These are phyloP conservation scores for Hymenochaete sp. DNA, from an alignment of 1,284 basidiomycete species.

Conservation along the genomic window DNA sequence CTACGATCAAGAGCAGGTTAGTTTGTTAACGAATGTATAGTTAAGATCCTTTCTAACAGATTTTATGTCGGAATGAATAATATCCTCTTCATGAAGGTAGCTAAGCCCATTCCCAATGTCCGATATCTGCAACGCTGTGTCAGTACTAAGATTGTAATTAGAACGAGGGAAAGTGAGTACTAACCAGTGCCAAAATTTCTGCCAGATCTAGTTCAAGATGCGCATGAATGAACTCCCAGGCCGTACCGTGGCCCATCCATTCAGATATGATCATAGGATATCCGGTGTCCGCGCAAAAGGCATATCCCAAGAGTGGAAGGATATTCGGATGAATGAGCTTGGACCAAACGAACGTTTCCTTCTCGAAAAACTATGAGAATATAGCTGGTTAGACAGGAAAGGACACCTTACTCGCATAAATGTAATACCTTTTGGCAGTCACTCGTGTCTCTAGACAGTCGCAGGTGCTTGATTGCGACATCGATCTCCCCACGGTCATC, in stretches of 20 bases:
- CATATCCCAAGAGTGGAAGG: slow-evolving; percentile 12
- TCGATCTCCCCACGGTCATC: too few species aligned
- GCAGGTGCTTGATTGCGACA: too few species aligned
- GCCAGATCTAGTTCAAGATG: not conserved
- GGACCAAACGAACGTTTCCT: slow-evolving; percentile 9
- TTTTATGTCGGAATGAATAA: slow-evolving; percentile 8
- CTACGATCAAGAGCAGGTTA: not conserved
- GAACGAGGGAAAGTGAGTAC: not conserved
- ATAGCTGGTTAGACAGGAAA: too few species aligned
- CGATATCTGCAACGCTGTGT: not conserved
- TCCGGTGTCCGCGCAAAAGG: slow-evolving; percentile 2
- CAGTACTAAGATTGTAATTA: not conserved
- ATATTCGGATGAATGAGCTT: slow-evolving; percentile 12
- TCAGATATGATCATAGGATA: slow-evolving; percentile 10
- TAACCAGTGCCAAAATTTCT: too few species aligned
- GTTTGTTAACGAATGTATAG: not conserved
- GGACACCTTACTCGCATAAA: too few species aligned
- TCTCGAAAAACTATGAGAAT: slow-evolving; percentile 6
- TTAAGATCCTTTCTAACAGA: not conserved
- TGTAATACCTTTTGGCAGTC: too few species aligned
- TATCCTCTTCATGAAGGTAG: slow-evolving; percentile 2
- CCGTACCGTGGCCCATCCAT: slow-evolving; percentile 12
- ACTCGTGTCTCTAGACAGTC: too few species aligned
- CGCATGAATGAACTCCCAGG: not conserved
- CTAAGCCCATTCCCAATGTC: slow-evolving; percentile 1